A percentile compares a stretch with the other conserved stretches of the same genome.
Conservation (phyloP, 441 rosid species). For the Aleurites moluccanus region DNA sequence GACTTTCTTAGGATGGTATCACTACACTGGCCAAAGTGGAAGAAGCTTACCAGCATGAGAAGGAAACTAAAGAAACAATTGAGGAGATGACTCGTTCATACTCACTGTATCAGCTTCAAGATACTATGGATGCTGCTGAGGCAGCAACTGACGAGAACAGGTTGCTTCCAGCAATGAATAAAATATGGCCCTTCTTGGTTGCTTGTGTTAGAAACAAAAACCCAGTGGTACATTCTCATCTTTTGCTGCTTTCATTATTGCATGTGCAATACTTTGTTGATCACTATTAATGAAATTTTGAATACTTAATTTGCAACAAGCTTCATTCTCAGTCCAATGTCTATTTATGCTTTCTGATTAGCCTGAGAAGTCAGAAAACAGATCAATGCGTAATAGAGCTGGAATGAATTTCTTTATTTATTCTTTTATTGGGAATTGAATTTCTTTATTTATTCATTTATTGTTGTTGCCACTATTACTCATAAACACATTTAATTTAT, state of each 20-base stretch:
- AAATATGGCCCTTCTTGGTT: constrained; percentile 86
- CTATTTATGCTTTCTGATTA: constrained; percentile 6
- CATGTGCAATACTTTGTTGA: too few relatives aligned
- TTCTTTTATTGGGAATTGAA: background rate
- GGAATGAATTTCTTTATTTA: background rate
- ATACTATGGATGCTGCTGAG: constrained; percentile 56
- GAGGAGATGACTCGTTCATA: constrained; percentile 56
- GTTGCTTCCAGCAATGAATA: constrained; percentile 89
- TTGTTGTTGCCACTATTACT: background rate
- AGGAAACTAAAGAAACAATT: constrained; percentile 61
- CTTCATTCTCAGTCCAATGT: background rate
- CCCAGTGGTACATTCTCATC: constrained; percentile 50
- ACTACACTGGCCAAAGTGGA: constrained; percentile 69
- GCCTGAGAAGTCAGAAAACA: background rate
- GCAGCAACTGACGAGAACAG: constrained; percentile 77
- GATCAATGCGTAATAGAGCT: background rate
- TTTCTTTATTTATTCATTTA: background rate
- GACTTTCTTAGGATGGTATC: constrained; percentile 58
- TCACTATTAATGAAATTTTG: background rate
- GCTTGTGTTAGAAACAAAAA: constrained; percentile 60
- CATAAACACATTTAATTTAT: too few relatives aligned
- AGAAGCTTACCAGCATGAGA: constrained; percentile 72
- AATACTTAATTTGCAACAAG: background rate
- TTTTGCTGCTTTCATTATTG: background rate
- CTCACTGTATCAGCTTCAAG: constrained; percentile 72